Conservation (phyloP, 345 rosid species). For the Arabis alpina region DNA sequence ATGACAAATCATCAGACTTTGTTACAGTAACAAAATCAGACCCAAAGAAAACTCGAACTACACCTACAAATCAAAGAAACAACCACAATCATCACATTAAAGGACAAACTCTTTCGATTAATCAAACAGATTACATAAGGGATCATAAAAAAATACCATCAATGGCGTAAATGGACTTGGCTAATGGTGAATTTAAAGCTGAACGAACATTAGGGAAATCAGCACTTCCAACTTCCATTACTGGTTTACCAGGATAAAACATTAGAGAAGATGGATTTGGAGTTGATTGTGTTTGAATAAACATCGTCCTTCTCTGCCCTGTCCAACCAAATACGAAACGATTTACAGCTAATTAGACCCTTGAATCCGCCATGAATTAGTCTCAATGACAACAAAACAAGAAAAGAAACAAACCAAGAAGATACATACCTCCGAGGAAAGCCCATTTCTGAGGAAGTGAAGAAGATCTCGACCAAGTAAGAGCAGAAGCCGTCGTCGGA, state of each 20-base stretch:
- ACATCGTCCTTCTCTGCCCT: slow-evolving; percentile 95
- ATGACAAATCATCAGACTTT: slow-evolving; percentile 77
- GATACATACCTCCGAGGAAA: slow-evolving; percentile 27
- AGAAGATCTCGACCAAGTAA: slow-evolving; percentile 34
- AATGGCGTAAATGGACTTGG: slow-evolving; percentile 71
- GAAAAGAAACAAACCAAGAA: too few species aligned
- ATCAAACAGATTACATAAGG: slow-evolving; percentile 12
- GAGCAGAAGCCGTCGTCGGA: slow-evolving; percentile 14
- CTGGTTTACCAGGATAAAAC: slow-evolving; percentile 91
- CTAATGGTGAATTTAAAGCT: slow-evolving; percentile 73
- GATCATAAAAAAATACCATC: slow-evolving; percentile 54
- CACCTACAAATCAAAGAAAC: slow-evolving; percentile 53
- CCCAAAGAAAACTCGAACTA: slow-evolving; percentile 82
- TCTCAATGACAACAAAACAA: neutral
- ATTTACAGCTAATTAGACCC: slow-evolving; percentile 1
- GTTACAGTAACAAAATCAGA: slow-evolving; percentile 92
- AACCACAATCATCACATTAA: neutral
- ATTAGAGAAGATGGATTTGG: slow-evolving; percentile 92
- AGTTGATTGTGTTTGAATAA: slow-evolving; percentile 85
- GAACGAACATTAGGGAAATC: slow-evolving; percentile 90
- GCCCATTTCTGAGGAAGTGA: slow-evolving; percentile 46
- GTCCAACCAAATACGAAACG: slow-evolving; percentile 10
- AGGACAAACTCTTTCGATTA: neutral
- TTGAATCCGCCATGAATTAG: neutral
- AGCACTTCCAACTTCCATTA: slow-evolving; percentile 89